These are phyloP conservation scores for Venturia pyrina DNA, from an alignment of 2,329 filamentous ascomycete species.

Conservation along the genomic window DNA sequence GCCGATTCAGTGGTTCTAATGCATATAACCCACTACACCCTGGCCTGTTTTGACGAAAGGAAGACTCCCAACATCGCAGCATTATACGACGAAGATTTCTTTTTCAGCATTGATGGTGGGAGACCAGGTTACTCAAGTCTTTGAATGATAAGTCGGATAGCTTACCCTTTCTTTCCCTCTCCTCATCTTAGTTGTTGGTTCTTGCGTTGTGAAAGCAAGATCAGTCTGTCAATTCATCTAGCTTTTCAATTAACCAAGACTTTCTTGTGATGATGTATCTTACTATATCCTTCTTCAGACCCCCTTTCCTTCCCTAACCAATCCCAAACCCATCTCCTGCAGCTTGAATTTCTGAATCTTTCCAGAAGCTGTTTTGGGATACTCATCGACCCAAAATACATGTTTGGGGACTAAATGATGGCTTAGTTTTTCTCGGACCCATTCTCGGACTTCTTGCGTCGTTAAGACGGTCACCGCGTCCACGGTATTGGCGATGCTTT, in stretches of 20 bases:
- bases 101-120: no score
- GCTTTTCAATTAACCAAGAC: no score
- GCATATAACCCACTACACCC: background rate
- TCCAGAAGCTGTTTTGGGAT: slow-evolving; percentile 89
- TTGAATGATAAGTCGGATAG: no score
- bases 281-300: background rate
- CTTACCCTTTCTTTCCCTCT: no score
- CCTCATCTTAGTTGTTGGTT: no score
- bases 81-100: no score
- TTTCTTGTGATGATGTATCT: no score
- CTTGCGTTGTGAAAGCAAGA: no score
- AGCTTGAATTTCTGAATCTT: slow-evolving; percentile 96
- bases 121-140: no score
- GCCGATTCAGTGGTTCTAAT: background rate
- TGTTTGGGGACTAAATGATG: slow-evolving; percentile 78
- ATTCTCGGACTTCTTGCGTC: slow-evolving; percentile 53
- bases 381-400: slow-evolving; percentile 78
- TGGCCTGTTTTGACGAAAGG: no score
- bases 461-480: slow-evolving; percentile 32
- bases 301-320: slow-evolving; percentile 32
- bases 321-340: slow-evolving; percentile 50
- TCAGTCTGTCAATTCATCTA: no score
- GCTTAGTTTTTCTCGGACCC: slow-evolving; percentile 61
- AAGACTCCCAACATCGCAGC: no score
- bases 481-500: background rate